Base-by-base conservation (phyloP, 2,329 filamentous ascomycete genomes). In the Pseudogymnoascus sp. region DNA sequence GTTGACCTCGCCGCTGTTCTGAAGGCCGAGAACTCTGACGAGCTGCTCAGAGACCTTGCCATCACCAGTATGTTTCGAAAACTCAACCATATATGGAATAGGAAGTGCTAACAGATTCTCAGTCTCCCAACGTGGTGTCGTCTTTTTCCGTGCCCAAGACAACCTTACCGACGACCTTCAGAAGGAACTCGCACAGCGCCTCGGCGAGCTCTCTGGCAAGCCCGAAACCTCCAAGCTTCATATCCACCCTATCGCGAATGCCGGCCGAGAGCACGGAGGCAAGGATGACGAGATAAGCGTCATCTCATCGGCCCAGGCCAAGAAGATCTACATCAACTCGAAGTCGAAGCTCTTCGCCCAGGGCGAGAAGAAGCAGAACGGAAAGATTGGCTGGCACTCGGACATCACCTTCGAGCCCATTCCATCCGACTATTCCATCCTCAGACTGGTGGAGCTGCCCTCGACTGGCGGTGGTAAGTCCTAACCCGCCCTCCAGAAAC, bases 121-220 rank as follows among this genome's bases (percentile, higher is more conserved):
- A 88, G 86, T 90, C 67, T 89, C 87, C 1, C 82, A 84, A 65
- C 82, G 87, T 0, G 87, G 87, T 8, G 87, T 90, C 3, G 86
- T 89, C 33, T 89, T 89, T 76, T 88, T 90, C 75, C 82, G 86
- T 19, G 80, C 82, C 31, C 87, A 90, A 66, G 78, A 87, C 70
- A 76, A 78, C 37, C 74, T 89, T 38, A 81, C 79, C 66, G 82
- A 88, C 70, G 83, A 85, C 1, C 78, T 87, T 2, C 86, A 89
- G 69, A 90, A 90, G 75, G 76, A 85, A 62, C 78, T 90, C 0
- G 83, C 85, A 19, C 79, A 87, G 56, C 78, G 81, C 0, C 79
- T 88, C 0, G 85, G 85, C 10, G 75, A 85, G 70, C 77, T 86
- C 0, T 78, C 81, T 0, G 83, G 84, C 63, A 84, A 84, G 64